phyloP scores from a whole-genome alignment of 1,284 basidiomycete genomes.

The Prillingera fragicola region DNA sequence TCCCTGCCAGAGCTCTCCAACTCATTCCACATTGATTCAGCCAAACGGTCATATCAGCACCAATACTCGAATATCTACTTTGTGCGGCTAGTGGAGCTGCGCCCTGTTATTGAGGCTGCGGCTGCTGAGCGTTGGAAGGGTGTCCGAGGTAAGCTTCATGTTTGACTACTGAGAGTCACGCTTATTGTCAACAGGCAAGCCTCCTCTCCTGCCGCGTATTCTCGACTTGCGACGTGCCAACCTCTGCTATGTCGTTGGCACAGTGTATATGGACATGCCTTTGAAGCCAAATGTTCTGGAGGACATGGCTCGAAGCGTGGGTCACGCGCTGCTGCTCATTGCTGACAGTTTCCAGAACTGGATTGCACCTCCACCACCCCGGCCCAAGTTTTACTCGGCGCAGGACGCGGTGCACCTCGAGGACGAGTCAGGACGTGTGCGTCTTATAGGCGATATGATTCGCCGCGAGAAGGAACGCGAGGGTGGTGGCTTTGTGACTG shows the following conservation, averaged over 20 bases:
- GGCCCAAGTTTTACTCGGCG: slow-evolving; percentile 66
- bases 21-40: slow-evolving; percentile 43
- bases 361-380: slow-evolving; percentile 72
- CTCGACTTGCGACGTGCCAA: slow-evolving; percentile 80
- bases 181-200: slow-evolving; percentile 56
- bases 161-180: neutral
- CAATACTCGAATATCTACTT: slow-evolving; percentile 95
- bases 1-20: slow-evolving; percentile 41
- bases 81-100: slow-evolving; percentile 62
- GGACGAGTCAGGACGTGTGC: slow-evolving; percentile 89
- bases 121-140: slow-evolving; percentile 64
- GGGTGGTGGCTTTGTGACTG: slow-evolving; percentile 65
- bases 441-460: slow-evolving; percentile 67
- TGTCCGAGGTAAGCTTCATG: slow-evolving; percentile 53
- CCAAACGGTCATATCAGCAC: slow-evolving; percentile 55
- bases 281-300: slow-evolving; percentile 95
- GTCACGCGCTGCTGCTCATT: slow-evolving; percentile 28
- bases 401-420: slow-evolving; percentile 84
- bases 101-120: slow-evolving; percentile 58
- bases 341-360: slow-evolving; percentile 67
- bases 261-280: slow-evolving; percentile 96
- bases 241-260: slow-evolving; percentile 86
- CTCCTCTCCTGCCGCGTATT: slow-evolving; percentile 71
- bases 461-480: slow-evolving; percentile 48
- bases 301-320: slow-evolving; percentile 85